Percentiles rank a stretch among this genome's conserved stretches.
phyloP scores from a whole-genome alignment of 2,329 filamentous ascomycete species.

The Alternaria arborescens region DNA sequence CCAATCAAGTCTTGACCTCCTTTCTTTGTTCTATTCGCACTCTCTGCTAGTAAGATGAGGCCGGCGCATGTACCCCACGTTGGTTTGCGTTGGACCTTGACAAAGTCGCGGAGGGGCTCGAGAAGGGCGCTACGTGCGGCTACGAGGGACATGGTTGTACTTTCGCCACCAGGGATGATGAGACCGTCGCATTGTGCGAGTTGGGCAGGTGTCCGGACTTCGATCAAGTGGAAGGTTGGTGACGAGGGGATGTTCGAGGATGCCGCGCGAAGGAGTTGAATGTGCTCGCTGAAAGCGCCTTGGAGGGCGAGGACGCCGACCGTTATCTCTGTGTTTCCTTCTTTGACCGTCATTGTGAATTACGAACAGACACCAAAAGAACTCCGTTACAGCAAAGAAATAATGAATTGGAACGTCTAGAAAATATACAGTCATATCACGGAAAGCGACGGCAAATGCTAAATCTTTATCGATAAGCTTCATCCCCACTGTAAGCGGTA shows the following conservation, averaged over 20 bases:
- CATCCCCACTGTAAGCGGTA: slow-evolving; percentile 13
- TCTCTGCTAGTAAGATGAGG: slow-evolving; percentile 87
- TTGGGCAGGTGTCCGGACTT: slow-evolving; percentile 80
- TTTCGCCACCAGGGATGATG: slow-evolving; percentile 92
- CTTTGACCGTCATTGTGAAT: slow-evolving; percentile 36
- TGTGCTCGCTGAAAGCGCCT: slow-evolving; percentile 90
- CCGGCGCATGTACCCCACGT: slow-evolving; percentile 98
- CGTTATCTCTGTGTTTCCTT: slow-evolving; percentile 50
- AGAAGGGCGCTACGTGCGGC: slow-evolving; percentile 82
- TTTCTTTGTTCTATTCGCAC: slow-evolving; percentile 86
- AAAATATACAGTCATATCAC: slow-evolving; percentile 11
- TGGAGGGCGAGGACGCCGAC: slow-evolving; percentile 79
- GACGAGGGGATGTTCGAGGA: slow-evolving; percentile 57
- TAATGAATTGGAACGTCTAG: not conserved
- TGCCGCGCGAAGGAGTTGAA: slow-evolving; percentile 77
- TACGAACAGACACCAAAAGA: not conserved
- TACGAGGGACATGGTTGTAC: slow-evolving; percentile 89
- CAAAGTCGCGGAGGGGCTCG: slow-evolving; percentile 85
- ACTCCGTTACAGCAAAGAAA: slow-evolving; percentile 15
- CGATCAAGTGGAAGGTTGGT: slow-evolving; percentile 64
- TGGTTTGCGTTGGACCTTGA: slow-evolving; percentile 83
- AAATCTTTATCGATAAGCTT: slow-evolving; percentile 26
- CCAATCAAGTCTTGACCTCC: slow-evolving; percentile 94
- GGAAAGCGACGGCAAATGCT: slow-evolving; percentile 13
- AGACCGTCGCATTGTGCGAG: slow-evolving; percentile 80